Evolutionary conservation across 2,329 filamentous ascomycete genomes (phyloP).

Genomic region (Cercospora berteroae): DNA sequence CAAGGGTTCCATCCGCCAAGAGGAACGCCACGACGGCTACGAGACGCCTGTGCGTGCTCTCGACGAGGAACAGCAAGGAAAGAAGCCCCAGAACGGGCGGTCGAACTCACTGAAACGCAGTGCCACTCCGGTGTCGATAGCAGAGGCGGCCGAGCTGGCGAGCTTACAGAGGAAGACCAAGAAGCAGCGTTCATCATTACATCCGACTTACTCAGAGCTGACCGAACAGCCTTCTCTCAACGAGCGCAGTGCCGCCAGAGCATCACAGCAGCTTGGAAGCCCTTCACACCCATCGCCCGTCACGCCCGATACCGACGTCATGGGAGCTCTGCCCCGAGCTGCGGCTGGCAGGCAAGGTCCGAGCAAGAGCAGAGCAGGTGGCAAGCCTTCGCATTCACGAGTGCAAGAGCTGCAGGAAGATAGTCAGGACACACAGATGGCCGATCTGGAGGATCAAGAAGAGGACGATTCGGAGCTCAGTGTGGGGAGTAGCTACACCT

Average conservation of each 20-base stretch:
- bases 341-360: slow-evolving; percentile 18
- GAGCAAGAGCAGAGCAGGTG: slow-evolving; percentile 22
- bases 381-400: slow-evolving; percentile 28
- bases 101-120: slow-evolving; percentile 44
- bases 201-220: slow-evolving; percentile 32
- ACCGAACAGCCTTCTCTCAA: slow-evolving; percentile 32
- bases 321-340: slow-evolving; percentile 24
- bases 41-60: slow-evolving; percentile 28
- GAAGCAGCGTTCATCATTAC: slow-evolving; percentile 45
- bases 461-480: slow-evolving; percentile 32
- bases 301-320: slow-evolving; percentile 38
- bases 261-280: slow-evolving; percentile 22
- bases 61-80: slow-evolving; percentile 18
- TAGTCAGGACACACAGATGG: slow-evolving; percentile 32
- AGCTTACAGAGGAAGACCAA: slow-evolving; percentile 52
- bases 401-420: slow-evolving; percentile 33
- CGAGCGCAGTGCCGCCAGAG: slow-evolving; percentile 27
- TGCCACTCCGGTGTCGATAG: slow-evolving; percentile 54
- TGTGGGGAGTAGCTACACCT: slow-evolving; percentile 21
- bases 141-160: slow-evolving; percentile 53
- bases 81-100: slow-evolving; percentile 30
- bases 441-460: slow-evolving; percentile 30
- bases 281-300: slow-evolving; percentile 33
- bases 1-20: slow-evolving; percentile 32
- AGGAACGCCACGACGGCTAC: slow-evolving; percentile 29